A percentile compares a stretch with the other conserved stretches of the same genome.
Evolutionary conservation across 371 early-diverging fungal species (phyloP).

Genomic region (Actinomucor elegans): DNA sequence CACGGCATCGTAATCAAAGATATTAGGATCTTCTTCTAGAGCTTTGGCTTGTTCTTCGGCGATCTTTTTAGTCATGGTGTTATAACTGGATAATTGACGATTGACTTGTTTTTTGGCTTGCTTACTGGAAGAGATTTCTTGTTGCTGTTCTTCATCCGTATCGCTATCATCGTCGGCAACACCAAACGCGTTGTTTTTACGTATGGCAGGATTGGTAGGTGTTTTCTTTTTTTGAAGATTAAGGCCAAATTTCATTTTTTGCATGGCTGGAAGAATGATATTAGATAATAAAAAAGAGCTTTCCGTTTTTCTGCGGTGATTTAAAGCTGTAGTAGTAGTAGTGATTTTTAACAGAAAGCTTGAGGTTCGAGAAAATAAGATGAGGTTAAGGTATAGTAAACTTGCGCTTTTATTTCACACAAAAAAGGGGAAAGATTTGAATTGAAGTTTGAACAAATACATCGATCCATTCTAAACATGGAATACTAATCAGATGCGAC

Average conservation of each 20-base stretch:
- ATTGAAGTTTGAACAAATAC: too few relatives aligned
- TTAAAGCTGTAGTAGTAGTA: too few relatives aligned
- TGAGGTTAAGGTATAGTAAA: too few relatives aligned
- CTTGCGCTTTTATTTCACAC: too few relatives aligned
- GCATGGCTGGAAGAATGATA: background rate
- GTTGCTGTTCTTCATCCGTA: conserved; percentile 14
- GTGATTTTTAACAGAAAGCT: too few relatives aligned
- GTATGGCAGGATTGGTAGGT: conserved; percentile 7
- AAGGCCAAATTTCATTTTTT: conserved; percentile 44
- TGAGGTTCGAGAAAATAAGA: too few relatives aligned
- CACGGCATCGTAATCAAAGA: conserved; percentile 90
- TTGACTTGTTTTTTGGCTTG: conserved; percentile 34
- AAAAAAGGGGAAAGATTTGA: too few relatives aligned
- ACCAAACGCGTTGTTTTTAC: conserved; percentile 22
- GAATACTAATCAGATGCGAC: too few relatives aligned
- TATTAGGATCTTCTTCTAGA: conserved; percentile 76
- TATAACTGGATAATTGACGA: conserved; percentile 28
- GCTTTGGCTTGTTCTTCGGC: conserved; percentile 64
- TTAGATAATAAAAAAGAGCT: too few relatives aligned
- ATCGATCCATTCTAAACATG: too few relatives aligned
- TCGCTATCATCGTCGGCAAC: conserved; percentile 26
- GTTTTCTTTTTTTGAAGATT: conserved; percentile 38
- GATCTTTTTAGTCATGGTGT: conserved; percentile 36
- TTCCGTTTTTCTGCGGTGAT: too few relatives aligned
- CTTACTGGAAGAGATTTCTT: conserved; percentile 1